Percentiles rank a stretch among this genome's conserved stretches.
These are phyloP conservation scores for Flaveria robusta DNA, from an alignment of 129 eudicot genomes.

Conservation along the genomic window DNA sequence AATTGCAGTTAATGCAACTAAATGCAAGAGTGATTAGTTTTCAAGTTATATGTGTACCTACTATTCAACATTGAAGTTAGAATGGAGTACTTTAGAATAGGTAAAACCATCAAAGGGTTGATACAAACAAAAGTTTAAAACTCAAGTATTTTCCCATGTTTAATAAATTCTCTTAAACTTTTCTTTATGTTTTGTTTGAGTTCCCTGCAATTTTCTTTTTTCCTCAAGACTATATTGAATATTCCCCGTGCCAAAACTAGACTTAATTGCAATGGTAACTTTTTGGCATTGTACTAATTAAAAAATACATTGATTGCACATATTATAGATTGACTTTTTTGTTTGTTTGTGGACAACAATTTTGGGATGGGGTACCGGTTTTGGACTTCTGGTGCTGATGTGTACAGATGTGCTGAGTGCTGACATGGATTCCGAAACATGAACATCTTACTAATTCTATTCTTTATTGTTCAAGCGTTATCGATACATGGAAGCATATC, in stretches of 20 bases:
- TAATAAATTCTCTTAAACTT: background rate
- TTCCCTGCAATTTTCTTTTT: background rate
- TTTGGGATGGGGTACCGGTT: background rate
- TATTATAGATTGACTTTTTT: background rate
- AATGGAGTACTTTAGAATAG: background rate
- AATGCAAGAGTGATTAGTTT: background rate
- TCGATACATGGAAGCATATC: slow-evolving; percentile 78
- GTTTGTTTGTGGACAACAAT: background rate
- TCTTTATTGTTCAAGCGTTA: slow-evolving; percentile 57
- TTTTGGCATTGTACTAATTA: background rate
- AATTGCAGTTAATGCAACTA: slow-evolving; percentile 3
- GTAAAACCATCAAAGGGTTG: background rate
- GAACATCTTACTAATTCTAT: background rate
- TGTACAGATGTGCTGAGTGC: background rate
- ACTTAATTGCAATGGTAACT: background rate
- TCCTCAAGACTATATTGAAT: background rate
- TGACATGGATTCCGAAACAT: background rate
- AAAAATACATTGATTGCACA: background rate
- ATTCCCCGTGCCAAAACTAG: too few relatives aligned
- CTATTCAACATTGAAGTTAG: background rate
- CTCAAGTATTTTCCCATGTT: background rate
- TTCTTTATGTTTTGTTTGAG: background rate
- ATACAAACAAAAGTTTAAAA: background rate
- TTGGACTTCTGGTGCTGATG: background rate
- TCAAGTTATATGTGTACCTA: background rate